Base-by-base conservation (phyloP, 306 rosid species). In the Citrullus mucosospermus region DNA sequence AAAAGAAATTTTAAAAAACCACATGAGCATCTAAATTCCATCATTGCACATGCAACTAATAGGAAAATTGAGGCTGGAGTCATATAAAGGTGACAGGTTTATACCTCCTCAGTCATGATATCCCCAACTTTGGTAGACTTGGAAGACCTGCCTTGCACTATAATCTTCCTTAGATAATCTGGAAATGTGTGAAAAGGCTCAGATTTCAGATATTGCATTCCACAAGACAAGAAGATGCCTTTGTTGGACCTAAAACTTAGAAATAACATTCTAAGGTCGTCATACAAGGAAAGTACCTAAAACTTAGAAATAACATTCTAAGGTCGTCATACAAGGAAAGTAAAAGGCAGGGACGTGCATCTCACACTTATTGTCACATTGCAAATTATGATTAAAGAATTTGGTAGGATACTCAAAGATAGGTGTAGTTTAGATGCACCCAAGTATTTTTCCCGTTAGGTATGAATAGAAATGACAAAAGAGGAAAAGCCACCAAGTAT, bases 41-140 rank as follows among this genome's bases (percentile, higher is more conserved):
- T 66, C 51, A 9, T 36, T 39, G 3, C 50, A 9, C 73, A 66
- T 1, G 73, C 43, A 36, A 36, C 57, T 5, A 53, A 20, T 16
- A 16, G 57, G 39, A 28, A 38, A 2, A 39, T 6, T 8, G 44
- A 53, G 34, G 48, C 10, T 41, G 55, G 34, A 5, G 56, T 20
- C n/a, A 43, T 30, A 14, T 73, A 73, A 51, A 73, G 78, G 62
- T 53, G 44, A 32, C 15, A 62, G 34, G 67, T 25, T 68, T 34
- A 69, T 91, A 96, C 99, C 98, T 96, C 99, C 81, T 96, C 99
- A 14, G 99, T 96, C 99, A 96, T 96, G 79, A 96, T 96, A 84
- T 96, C 99, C 75, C 99, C 99, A 51, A 96, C 99, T 88, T 92
- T 96, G 30, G 99, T 96, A 66, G 97, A 88, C 87, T 96, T 96